Percentiles rank a stretch among this genome's conserved stretches.
phyloP scores from a whole-genome alignment of 2,329 filamentous ascomycete genomes.

The Ophidiomyces ophidiicola region DNA sequence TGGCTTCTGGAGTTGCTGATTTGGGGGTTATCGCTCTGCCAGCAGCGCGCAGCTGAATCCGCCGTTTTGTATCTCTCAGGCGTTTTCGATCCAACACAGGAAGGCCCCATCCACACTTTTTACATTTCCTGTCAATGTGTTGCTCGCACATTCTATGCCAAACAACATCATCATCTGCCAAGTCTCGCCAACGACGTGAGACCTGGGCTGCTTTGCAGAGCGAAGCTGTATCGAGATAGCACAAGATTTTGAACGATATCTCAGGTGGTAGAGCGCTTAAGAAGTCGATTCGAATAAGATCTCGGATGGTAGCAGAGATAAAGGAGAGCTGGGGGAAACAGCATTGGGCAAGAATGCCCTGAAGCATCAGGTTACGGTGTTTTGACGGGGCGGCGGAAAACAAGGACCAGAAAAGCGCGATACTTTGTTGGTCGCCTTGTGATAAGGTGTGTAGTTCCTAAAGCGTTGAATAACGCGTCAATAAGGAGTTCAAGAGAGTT shows the following conservation, averaged over 20 bases:
- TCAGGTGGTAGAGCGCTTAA: conserved; percentile 77
- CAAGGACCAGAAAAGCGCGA: conserved; percentile 93
- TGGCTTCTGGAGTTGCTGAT: conserved; percentile 1
- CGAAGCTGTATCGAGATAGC: conserved; percentile 83
- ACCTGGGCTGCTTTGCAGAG: conserved; percentile 94
- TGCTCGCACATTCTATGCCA: conserved; percentile 99
- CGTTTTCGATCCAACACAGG: conserved; percentile 81
- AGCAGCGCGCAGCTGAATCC: conserved; percentile 53
- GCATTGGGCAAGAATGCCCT: conserved; percentile 90
- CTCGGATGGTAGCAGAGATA: conserved; percentile 77
- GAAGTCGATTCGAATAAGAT: conserved; percentile 97
- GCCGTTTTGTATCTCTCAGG: conserved; percentile 72
- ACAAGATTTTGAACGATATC: conserved; percentile 84
- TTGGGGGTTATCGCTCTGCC: conserved; percentile 8
- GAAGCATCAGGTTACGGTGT: conserved; percentile 89
- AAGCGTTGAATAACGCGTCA: no score
- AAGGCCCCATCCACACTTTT: conserved; percentile 89
- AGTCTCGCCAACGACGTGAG: conserved; percentile 69
- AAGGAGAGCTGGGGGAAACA: conserved; percentile 95
- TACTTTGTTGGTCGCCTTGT: conserved; percentile 79
- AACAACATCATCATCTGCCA: conserved; percentile 95
- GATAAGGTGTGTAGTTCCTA: conserved; percentile 73
- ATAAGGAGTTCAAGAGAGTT: no score
- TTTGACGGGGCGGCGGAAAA: conserved; percentile 92
- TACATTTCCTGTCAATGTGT: conserved; percentile 86